Base-by-base conservation (phyloP, 2,329 filamentous ascomycete species). In the Trichoderma atroviride region DNA sequence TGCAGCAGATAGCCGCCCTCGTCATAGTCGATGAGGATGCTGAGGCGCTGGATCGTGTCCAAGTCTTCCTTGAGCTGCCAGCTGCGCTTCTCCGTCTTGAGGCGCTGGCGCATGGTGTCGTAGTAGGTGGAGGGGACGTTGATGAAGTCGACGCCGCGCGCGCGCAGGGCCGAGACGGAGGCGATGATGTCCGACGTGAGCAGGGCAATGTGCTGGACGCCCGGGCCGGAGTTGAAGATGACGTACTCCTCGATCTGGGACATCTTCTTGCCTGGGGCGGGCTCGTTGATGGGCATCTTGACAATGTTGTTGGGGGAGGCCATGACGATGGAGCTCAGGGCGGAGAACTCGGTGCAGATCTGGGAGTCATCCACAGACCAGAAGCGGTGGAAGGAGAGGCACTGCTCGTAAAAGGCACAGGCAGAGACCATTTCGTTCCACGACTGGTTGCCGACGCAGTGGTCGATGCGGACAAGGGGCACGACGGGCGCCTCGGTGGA, bases 261-360 rank as follows among this genome's bases (percentile, higher is more conserved):
- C 80, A 93, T 92, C 82, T 93, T 95, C 83, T 96, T 96, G 70
- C 94, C 95, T 1, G 88, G 84, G 0, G 95, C 95, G 1, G 95
- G 95, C 83, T 97, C 94, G 84, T 97, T 97, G 87, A 98, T 97
- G 76, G 95, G 95, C 94, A 97, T 97, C 83, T 97, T 97, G 81
- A 97, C 93, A 5, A 91, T 80, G 69, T 95, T 91, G 83, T 94
- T 93, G 70, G 89, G 89, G 5, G 90, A 93, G 53, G 92, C 88
- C 94, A 97, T 97, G 77, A 97, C 95, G 76, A 97, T 90, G 76
- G 89, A 92, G 81, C 91, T 93, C 59, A 97, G 86, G 11, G 95
- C 94, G 0, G 91, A 94, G 86, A 93, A 97, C 78, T 97, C 94
- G 73, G 92, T 97, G 86, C 89, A 93, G 82, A 97, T 96, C 78